Percentiles rank a stretch among this genome's conserved stretches.
phyloP scores from a whole-genome alignment of 2,329 filamentous ascomycete genomes.

The Pseudogymnoascus pannorum region DNA sequence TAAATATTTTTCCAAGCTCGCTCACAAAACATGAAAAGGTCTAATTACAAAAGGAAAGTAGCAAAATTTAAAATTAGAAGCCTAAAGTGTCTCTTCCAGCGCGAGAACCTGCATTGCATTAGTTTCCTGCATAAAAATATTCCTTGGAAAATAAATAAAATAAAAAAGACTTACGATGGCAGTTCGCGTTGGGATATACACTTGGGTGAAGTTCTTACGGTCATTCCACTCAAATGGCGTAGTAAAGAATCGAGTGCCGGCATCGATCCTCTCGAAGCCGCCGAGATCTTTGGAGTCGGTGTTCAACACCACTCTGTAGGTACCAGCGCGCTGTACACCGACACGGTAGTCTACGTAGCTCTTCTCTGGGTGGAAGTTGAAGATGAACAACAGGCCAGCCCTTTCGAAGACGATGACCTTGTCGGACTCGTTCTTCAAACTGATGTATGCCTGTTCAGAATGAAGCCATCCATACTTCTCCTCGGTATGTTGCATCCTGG shows the following conservation, averaged over 20 bases:
- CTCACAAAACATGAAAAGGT: conserved; percentile 4
- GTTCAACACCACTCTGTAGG: conserved; percentile 80
- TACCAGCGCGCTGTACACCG: conserved; percentile 76
- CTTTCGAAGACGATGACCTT: conserved; percentile 96
- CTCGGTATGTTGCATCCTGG: conserved; percentile 81
- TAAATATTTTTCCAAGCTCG: conserved; percentile 7
- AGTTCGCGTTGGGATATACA: conserved; percentile 80
- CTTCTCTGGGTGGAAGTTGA: conserved; percentile 84
- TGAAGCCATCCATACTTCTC: conserved; percentile 88
- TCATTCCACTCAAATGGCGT: conserved; percentile 86
- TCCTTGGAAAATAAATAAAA: neutral
- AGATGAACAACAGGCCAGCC: conserved; percentile 82
- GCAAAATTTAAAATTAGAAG: neutral
- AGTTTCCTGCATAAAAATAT: conserved; percentile 12
- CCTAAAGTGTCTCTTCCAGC: conserved; percentile 30
- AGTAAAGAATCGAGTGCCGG: conserved; percentile 84
- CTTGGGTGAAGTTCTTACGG: conserved; percentile 81
- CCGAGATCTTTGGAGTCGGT: conserved; percentile 72
- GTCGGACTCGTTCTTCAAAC: conserved; percentile 85
- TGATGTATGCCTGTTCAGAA: conserved; percentile 79
- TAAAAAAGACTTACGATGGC: conserved; percentile 58
- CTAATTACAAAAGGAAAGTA: conserved; percentile 2
- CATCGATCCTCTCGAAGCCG: conserved; percentile 69
- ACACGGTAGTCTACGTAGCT: conserved; percentile 92
- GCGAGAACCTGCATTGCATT: conserved; percentile 28